A percentile compares a stretch with the other conserved stretches of the same genome.
Evolutionary conservation across 2,329 filamentous ascomycete genomes (phyloP).

Genomic region (Tolypocladium nubicola): DNA sequence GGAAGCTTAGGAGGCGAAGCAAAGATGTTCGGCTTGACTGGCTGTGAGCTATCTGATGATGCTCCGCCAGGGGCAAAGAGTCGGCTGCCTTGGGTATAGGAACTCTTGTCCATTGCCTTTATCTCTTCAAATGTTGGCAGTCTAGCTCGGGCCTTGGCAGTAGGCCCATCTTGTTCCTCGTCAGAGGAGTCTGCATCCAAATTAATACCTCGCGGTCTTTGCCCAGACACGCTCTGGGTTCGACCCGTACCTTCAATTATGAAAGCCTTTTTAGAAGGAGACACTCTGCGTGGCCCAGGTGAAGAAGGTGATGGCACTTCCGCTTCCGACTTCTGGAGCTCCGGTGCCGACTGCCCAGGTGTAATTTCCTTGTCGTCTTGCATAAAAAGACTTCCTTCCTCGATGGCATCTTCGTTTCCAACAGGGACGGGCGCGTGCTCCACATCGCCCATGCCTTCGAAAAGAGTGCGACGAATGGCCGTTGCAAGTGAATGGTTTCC

Average conservation of each 20-base stretch:
- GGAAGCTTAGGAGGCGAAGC: background rate
- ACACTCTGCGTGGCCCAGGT: background rate
- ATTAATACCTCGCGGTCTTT: background rate
- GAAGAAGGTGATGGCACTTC: background rate
- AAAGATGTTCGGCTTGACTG: constrained; percentile 5
- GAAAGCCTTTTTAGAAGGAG: background rate
- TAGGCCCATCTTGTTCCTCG: background rate
- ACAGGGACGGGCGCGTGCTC: background rate
- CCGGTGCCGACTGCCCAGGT: background rate
- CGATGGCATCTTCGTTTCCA: constrained; percentile 5
- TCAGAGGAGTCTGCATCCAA: background rate
- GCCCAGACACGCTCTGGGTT: background rate
- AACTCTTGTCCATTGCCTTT: background rate
- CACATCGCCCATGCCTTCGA: constrained; percentile 15
- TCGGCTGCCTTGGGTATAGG: background rate
- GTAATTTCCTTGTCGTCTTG: constrained; percentile 4
- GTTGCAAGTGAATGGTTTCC: constrained; percentile 38
- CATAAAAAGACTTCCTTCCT: constrained; percentile 20
- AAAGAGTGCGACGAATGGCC: constrained; percentile 46
- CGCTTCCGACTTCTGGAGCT: background rate
- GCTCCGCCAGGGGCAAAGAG: background rate
- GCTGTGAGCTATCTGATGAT: background rate
- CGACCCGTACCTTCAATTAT: background rate
- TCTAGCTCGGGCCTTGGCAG: background rate
- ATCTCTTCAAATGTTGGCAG: background rate